Evolutionary conservation across 768 basidiomycete genomes (phyloP), one percentile per base, ranked within the genome.

Genomic region (Podaxis sp.): DNA sequence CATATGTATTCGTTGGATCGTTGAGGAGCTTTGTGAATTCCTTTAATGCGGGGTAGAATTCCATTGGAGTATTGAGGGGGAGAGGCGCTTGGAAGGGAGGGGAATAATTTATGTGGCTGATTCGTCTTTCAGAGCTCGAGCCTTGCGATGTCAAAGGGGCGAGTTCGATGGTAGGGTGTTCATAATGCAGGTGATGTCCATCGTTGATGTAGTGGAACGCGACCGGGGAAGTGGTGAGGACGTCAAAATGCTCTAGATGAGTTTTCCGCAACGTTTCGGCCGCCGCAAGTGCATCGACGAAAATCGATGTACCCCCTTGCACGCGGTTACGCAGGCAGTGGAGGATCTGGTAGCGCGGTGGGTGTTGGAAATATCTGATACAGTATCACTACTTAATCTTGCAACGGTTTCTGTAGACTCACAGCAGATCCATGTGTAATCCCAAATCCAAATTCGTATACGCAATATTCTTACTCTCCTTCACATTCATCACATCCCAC

Each of bases 11-110:
- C 11, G 67, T 68, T 0, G 80, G 77, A 17, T 82, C 79, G 56
- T 88, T 82, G 2, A 95, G 71, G 12, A 88, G 67, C 0, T 73
- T 69, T 2, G 87, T 82, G 66, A 95, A 98, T 15, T 75, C 72
- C 2, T 70, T 66, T 2, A 98, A 76, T 3, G 92, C 90, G 1
- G 76, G 67, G 68, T 88, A 91, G 67, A 93, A 89, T 36, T 73
- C 73, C 5, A 71, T 64, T 0, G 87, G 83, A 3, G 88, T 87
- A 36, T 75, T 70, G 20, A 82, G 70, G 0, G 82, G 78, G 8
- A 95, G 78, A 0, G 93, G 89, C 0, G 90, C 95, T 76, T 96
- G 95, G 82, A 98, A 99, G 0, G 95, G 96, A 0, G 96, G 96
- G 1, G 91, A 90, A 74, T 96, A 98, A 75, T 95, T 98, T 69